Percentiles rank a stretch among this genome's conserved stretches.
Conservation (phyloP, 495 filamentous ascomycete species). For the Penicillium soppii region DNA sequence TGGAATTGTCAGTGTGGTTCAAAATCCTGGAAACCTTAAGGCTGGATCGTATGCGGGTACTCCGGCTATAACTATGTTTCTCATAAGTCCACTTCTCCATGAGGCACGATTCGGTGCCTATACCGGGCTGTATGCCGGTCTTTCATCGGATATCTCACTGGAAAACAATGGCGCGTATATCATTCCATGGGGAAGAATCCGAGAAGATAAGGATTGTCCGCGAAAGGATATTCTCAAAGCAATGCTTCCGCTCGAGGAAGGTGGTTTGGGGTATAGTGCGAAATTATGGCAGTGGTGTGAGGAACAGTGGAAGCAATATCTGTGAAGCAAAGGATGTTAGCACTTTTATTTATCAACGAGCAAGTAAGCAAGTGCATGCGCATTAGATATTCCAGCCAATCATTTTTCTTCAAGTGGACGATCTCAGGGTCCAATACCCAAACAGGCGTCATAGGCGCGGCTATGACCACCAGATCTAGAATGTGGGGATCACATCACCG, state of each 20-base stretch:
- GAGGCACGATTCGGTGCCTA: constrained; percentile 33
- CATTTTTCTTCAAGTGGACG: no score
- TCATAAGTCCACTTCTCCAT: constrained; percentile 24
- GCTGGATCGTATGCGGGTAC: constrained; percentile 27
- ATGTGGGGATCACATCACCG: not conserved
- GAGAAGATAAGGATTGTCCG: constrained; percentile 14
- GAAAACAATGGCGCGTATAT: constrained; percentile 34
- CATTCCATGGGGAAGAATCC: constrained; percentile 39
- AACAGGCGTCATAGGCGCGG: constrained; percentile 3
- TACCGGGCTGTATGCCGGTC: constrained; percentile 43
- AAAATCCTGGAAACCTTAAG: constrained; percentile 44
- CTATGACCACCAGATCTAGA: not conserved
- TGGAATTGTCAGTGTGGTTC: constrained; percentile 36
- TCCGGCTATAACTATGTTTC: constrained; percentile 12
- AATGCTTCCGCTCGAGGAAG: constrained; percentile 26
- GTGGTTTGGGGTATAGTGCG: constrained; percentile 30
- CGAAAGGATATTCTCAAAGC: constrained; percentile 28
- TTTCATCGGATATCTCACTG: constrained; percentile 33
- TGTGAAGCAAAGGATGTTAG: no score
- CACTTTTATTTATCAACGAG: no score
- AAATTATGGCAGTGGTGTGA: constrained; percentile 41
- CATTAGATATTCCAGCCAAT: no score
- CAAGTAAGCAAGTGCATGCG: no score
- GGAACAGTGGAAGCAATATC: constrained; percentile 10
- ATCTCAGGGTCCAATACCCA: not conserved